phyloP scores from a whole-genome alignment of 2,329 filamentous ascomycete genomes.

The Juglanconis oblonga region DNA sequence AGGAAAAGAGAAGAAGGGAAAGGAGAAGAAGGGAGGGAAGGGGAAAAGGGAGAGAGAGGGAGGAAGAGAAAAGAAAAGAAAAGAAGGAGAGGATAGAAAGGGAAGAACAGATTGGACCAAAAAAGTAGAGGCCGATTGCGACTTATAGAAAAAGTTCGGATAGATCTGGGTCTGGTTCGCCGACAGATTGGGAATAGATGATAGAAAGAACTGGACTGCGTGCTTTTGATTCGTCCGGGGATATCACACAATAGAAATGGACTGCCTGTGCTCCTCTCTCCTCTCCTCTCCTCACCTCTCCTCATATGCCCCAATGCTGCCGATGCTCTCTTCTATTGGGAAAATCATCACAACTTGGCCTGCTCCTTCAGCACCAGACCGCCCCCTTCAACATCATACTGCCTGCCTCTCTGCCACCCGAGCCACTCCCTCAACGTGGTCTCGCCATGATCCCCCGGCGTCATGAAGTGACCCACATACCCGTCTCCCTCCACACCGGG shows the following conservation, averaged over 20 bases:
- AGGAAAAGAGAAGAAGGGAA: no score
- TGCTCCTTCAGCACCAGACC: slow-evolving; percentile 53
- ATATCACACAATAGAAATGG: neutral
- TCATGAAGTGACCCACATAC: slow-evolving; percentile 59
- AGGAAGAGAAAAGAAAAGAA: neutral
- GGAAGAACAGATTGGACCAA: neutral
- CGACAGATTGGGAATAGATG: neutral
- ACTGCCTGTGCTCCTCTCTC: neutral
- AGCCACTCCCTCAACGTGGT: slow-evolving; percentile 68
- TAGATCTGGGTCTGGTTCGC: neutral
- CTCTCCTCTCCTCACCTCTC: neutral
- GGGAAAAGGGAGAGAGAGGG: neutral
- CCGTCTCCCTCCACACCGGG: slow-evolving; percentile 63
- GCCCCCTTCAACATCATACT: slow-evolving; percentile 63
- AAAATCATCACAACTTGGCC: slow-evolving; percentile 38
- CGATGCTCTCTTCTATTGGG: neutral
- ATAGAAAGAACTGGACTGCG: neutral
- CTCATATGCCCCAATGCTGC: neutral
- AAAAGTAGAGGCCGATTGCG: neutral
- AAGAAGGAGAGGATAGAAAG: no score
- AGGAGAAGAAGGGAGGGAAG: no score
- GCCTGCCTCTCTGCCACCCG: slow-evolving; percentile 69
- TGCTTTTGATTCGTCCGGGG: neutral
- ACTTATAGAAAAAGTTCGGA: neutral
- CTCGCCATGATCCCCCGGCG: slow-evolving; percentile 70